Evolutionary conservation across 192 early-diverging fungal genomes (phyloP).

Genomic region (Coemansia sp.): DNA sequence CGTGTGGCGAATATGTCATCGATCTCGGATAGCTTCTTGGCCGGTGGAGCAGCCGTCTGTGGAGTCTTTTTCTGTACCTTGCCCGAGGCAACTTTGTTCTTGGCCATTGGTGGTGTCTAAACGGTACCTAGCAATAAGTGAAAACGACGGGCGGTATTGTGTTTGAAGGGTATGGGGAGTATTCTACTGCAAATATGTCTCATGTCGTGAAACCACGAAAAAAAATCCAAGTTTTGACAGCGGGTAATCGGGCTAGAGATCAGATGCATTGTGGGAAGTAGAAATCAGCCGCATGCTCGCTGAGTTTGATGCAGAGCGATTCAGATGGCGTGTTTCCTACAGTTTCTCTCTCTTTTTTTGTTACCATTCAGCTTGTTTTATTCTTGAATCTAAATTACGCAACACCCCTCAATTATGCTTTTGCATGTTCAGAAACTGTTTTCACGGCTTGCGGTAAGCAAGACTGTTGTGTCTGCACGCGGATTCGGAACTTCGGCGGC

Average conservation of each 20-base stretch:
- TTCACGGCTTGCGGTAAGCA: neutral
- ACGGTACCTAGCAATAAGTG: no score
- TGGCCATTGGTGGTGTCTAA: constrained; percentile 1
- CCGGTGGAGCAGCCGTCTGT: no score
- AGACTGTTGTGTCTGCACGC: neutral
- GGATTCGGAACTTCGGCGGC: neutral
- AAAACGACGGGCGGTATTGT: no score
- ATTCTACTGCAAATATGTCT: no score
- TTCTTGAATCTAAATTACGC: neutral
- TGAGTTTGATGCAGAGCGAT: neutral
- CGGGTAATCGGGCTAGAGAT: no score
- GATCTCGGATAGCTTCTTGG: no score
- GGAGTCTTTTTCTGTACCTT: constrained; percentile 1
- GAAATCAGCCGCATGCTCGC: neutral
- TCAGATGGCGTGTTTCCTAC: no score
- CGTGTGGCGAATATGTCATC: no score
- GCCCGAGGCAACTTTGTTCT: constrained; percentile 6
- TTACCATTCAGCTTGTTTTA: neutral
- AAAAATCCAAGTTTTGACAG: neutral
- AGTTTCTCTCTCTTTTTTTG: neutral
- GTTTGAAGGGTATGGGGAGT: no score
- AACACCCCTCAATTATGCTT: neutral
- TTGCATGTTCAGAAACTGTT: constrained; percentile 8
- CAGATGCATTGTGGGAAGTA: neutral
- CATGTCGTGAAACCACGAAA: no score